Percentiles rank a stretch among this genome's conserved stretches.
phyloP scores from a whole-genome alignment of 495 filamentous ascomycete species.

The Penicillium cataractarum region DNA sequence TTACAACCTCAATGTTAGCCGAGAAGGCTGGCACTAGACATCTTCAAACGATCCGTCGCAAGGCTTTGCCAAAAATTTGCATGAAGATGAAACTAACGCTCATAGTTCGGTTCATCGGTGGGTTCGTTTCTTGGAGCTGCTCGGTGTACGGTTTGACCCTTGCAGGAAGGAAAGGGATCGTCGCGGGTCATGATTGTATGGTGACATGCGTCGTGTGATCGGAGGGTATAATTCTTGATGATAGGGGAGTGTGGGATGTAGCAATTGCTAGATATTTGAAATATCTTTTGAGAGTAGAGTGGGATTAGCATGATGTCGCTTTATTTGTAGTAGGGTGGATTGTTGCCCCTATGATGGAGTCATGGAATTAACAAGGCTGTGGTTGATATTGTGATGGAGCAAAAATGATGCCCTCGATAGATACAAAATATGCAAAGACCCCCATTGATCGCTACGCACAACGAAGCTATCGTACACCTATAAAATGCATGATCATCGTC shows the following conservation, averaged over 20 bases:
- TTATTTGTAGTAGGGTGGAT: too few relatives aligned
- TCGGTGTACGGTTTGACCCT: slow-evolving; percentile 10
- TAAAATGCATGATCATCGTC: not conserved
- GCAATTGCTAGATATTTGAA: not conserved
- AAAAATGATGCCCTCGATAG: not conserved
- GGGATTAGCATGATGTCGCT: not conserved
- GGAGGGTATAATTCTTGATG: not conserved
- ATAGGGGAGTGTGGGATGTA: not conserved
- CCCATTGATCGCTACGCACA: not conserved
- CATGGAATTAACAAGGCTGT: too few relatives aligned
- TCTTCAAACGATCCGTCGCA: not conserved
- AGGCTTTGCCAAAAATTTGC: not conserved
- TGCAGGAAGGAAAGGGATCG: slow-evolving; percentile 14
- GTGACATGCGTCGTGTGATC: not conserved
- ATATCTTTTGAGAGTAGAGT: not conserved
- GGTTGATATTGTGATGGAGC: too few relatives aligned
- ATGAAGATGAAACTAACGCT: not conserved
- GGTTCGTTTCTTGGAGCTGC: not conserved
- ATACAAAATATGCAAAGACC: not conserved
- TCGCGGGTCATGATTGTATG: slow-evolving; percentile 20
- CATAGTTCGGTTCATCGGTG: not conserved
- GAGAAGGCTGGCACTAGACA: not conserved
- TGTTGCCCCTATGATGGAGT: too few relatives aligned
- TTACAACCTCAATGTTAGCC: not conserved
- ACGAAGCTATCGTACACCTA: not conserved